phyloP scores from a whole-genome alignment of 1,284 basidiomycete genomes.

The Cystobasidiaceae sp. region DNA sequence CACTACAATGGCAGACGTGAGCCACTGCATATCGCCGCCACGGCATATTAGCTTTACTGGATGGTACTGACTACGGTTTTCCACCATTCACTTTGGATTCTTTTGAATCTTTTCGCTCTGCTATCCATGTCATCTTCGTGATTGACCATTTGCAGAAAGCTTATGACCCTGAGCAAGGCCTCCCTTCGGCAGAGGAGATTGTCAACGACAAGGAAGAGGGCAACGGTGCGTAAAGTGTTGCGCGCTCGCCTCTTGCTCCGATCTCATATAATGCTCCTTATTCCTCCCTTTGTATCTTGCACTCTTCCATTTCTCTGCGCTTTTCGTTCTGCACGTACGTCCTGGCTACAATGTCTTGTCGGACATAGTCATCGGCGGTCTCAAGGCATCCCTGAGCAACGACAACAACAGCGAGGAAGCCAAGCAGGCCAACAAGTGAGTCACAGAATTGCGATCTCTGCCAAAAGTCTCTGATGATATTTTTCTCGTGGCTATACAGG shows the following conservation, averaged over 20 bases:
- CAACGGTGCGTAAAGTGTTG: conserved; percentile 9
- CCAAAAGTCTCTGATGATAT: too few relatives aligned
- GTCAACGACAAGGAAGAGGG: conserved; percentile 11
- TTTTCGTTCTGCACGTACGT: too few relatives aligned
- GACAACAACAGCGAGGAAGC: conserved; percentile 7
- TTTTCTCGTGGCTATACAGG: too few relatives aligned
- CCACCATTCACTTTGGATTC: not conserved
- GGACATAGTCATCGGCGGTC: conserved; percentile 4
- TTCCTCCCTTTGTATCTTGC: too few relatives aligned
- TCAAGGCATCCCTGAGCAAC: conserved; percentile 19
- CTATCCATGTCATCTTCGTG: not conserved
- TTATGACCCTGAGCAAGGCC: conserved; percentile 15
- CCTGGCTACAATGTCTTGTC: too few relatives aligned
- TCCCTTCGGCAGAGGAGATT: not conserved
- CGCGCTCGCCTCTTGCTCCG: too few relatives aligned
- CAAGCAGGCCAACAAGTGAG: conserved; percentile 19
- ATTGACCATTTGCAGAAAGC: not conserved
- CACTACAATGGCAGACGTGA: not conserved
- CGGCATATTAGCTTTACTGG: not conserved
- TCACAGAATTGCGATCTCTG: not conserved
- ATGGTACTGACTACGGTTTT: not conserved
- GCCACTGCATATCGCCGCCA: not conserved
- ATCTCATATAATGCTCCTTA: too few relatives aligned
- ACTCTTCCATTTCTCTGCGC: too few relatives aligned
- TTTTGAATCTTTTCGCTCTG: not conserved